phyloP scores from a whole-genome alignment of 441 rosid species.

The Theobroma grandiflorum region DNA sequence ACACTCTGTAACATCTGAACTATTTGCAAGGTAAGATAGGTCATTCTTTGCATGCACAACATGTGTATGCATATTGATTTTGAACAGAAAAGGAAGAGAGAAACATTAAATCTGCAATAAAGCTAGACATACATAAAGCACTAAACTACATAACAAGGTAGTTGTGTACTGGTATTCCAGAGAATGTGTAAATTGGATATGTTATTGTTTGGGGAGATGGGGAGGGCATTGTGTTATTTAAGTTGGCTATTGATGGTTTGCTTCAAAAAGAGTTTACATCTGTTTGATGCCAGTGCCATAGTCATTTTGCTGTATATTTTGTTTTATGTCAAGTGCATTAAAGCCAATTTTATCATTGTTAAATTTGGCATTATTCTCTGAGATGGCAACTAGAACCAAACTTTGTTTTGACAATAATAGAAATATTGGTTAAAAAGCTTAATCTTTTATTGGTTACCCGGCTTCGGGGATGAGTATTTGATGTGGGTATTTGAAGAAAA shows the following conservation, averaged over 20 bases:
- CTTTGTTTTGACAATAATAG: too few relatives aligned
- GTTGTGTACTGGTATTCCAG: conserved; percentile 6
- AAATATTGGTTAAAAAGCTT: too few relatives aligned
- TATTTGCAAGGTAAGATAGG: conserved; percentile 44
- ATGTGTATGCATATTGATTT: conserved; percentile 41
- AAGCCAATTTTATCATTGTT: neutral
- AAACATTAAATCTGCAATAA: conserved; percentile 32
- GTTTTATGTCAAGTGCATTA: neutral
- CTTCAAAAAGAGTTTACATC: neutral
- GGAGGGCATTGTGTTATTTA: neutral
- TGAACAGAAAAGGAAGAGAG: conserved; percentile 11
- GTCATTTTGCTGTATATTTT: neutral
- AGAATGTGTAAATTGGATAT: neutral
- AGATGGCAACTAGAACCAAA: too few relatives aligned
- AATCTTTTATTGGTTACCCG: too few relatives aligned
- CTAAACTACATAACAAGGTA: conserved; percentile 20
- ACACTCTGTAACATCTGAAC: conserved; percentile 27
- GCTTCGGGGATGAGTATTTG: too few relatives aligned
- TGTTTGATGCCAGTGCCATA: conserved; percentile 2
- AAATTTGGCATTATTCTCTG: too few relatives aligned
- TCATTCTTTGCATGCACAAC: conserved; percentile 68
- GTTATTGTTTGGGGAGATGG: conserved; percentile 15
- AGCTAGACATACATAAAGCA: conserved; percentile 14
- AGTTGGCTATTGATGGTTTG: neutral
- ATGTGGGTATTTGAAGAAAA: too few relatives aligned